phyloP scores from a whole-genome alignment of 257 asterid species.

The Penstemon davidsonii region DNA sequence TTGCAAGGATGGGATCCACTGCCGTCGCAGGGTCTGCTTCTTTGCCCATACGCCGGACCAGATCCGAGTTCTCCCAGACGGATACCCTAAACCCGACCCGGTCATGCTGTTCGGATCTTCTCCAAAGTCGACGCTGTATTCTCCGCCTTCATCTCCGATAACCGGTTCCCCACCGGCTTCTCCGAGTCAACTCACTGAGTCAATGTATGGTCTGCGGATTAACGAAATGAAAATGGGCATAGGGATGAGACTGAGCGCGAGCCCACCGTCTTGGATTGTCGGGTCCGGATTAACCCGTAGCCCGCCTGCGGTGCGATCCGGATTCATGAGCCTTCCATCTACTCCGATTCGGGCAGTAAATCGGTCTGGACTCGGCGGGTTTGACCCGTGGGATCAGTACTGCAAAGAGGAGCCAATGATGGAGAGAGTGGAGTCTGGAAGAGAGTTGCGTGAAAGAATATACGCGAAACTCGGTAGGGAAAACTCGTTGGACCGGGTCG shows the following conservation, averaged over 20 bases:
- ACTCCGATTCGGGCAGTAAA: slow-evolving; percentile 50
- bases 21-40: slow-evolving; percentile 86
- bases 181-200: slow-evolving; percentile 54
- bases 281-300: slow-evolving; percentile 61
- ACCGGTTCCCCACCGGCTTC: slow-evolving; percentile 63
- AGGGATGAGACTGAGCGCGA: slow-evolving; percentile 34
- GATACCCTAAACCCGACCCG: slow-evolving; percentile 44
- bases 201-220: slow-evolving; percentile 64
- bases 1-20: slow-evolving; percentile 82
- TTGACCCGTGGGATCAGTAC: slow-evolving; percentile 48
- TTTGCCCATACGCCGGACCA: slow-evolving; percentile 88
- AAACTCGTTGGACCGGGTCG: slow-evolving; percentile 63
- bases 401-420: slow-evolving; percentile 64
- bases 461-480: slow-evolving; percentile 76
- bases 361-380: slow-evolving; percentile 38
- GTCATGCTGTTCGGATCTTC: slow-evolving; percentile 32
- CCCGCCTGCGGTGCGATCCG: slow-evolving; percentile 45
- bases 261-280: slow-evolving; percentile 59
- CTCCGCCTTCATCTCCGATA: slow-evolving; percentile 54
- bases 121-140: slow-evolving; percentile 39
- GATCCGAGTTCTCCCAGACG: slow-evolving; percentile 52
- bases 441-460: slow-evolving; percentile 63
- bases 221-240: slow-evolving; percentile 43
- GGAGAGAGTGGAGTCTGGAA: slow-evolving; percentile 35
- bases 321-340: slow-evolving; percentile 55